Base-by-base conservation (phyloP, 164 flowering plant genomes). In the Umbellularia californica region DNA sequence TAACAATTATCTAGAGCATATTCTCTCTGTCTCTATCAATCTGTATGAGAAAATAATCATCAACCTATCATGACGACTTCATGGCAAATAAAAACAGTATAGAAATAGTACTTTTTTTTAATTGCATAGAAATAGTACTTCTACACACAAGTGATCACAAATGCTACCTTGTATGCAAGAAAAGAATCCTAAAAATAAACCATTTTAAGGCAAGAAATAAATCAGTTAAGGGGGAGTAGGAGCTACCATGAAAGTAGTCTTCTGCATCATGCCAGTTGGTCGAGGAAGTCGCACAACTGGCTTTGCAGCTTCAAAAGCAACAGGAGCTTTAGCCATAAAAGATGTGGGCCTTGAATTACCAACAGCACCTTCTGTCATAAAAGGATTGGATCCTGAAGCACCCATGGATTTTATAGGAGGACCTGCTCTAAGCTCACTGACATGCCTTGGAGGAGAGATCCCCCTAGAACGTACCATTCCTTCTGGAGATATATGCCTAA, bases 401-500 rank as follows among this genome's bases (percentile, higher is more conserved):
- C 86, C 90, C 81, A 74, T 77, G 63, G 83, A 41, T 78, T 85
- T 82, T 65, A 77, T 79, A 23, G 84, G 60, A 35, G 84, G 78
- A 72, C 82, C 77, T 78, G 82, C 77, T 55, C 78, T 84, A 17
- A 81, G 74, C 3, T 75, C 83, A 68, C 80, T 84, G 70, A 78
- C 80, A 68, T 65, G 79, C 75, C 88, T 86, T 63, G 83, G 84
- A 25, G 89, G 84, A 13, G 92, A 84, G 65, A 82, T 65, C 65
- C 70, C 85, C 78, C 90, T 81, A 77, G 94, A 84, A 71, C 81
- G 71, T 35, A 78, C 12, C 72, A 74, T n/a, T 79, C 88, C 81
- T 71, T 85, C 91, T 1, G 98, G 92, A 15, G 94, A 88, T 80
- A 90, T 88, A 75, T 71, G 85, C 69, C 94, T 83, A 41, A 88